These are phyloP conservation scores for Phylloporus sp. DNA, from an alignment of 768 basidiomycete genomes.

Conservation along the genomic window DNA sequence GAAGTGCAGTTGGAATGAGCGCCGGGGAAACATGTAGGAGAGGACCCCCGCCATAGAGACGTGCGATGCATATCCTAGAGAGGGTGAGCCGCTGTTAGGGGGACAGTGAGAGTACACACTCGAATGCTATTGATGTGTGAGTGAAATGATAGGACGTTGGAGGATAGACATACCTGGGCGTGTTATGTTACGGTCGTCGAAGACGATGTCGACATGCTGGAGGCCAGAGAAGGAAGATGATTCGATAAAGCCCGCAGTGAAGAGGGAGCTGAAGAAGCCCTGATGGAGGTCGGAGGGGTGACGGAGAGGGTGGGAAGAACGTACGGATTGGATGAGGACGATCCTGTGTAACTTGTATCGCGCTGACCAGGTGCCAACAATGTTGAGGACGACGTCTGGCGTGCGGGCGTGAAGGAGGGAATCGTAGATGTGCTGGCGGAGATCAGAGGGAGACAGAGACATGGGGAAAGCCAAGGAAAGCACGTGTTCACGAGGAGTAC, in stretches of 20 bases:
- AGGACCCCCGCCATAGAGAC: conserved; percentile 86
- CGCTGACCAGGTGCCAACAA: conserved; percentile 66
- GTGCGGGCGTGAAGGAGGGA: conserved; percentile 70
- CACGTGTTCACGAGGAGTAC: neutral
- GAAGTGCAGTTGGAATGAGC: conserved; percentile 57
- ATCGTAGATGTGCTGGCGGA: conserved; percentile 74
- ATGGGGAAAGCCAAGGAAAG: conserved; percentile 1
- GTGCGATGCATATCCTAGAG: conserved; percentile 74
- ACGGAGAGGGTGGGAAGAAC: conserved; percentile 23
- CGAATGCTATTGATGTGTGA: conserved; percentile 60
- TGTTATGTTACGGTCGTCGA: conserved; percentile 87
- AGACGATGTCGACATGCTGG: conserved; percentile 64
- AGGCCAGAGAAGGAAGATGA: conserved; percentile 34
- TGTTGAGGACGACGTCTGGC: conserved; percentile 71
- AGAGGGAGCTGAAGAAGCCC: conserved; percentile 88
- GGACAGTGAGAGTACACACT: conserved; percentile 50
- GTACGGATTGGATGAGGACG: conserved; percentile 82
- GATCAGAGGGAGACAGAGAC: conserved; percentile 46
- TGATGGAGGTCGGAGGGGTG: conserved; percentile 25
- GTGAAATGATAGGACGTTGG: neutral
- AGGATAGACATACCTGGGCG: conserved; percentile 58
- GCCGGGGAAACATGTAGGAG: conserved; percentile 61
- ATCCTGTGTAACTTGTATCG: conserved; percentile 80
- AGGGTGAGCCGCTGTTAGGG: conserved; percentile 10
- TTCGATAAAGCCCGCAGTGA: conserved; percentile 76